A percentile compares a stretch with the other conserved stretches of the same genome.
phyloP scores from a whole-genome alignment of 441 rosid genomes.

The Dalechampia spathulata region DNA sequence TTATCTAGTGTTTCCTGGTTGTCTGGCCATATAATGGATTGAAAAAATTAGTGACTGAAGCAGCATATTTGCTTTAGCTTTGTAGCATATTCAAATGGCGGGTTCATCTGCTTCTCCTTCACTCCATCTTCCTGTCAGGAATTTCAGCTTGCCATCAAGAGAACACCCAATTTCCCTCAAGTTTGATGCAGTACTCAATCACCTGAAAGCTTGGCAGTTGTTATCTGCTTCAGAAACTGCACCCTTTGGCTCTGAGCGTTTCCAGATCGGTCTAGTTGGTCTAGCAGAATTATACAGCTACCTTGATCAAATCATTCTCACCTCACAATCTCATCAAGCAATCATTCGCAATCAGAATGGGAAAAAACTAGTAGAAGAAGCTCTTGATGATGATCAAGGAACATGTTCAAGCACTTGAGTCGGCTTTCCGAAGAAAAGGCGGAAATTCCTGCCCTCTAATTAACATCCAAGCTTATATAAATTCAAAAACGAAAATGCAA shows the following conservation, averaged over 20 bases:
- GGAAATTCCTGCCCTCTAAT: not conserved
- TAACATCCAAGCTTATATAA: not conserved
- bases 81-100: not conserved
- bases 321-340: not conserved
- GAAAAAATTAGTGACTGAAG: not conserved
- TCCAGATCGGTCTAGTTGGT: slow-evolving; percentile 6
- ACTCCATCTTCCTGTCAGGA: slow-evolving; percentile 4
- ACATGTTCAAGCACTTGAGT: slow-evolving; percentile 1
- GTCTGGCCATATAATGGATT: not conserved
- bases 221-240: slow-evolving; percentile 4
- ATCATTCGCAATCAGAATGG: not conserved
- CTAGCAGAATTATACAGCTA: slow-evolving; percentile 5
- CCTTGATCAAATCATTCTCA: not conserved
- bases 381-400: slow-evolving; percentile 5
- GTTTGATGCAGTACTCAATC: slow-evolving; percentile 5
- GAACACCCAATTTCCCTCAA: not conserved
- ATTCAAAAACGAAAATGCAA: slow-evolving; percentile 1
- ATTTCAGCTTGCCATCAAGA: slow-evolving; percentile 7
- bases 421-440: slow-evolving; percentile 6
- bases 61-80: not conserved
- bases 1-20: too few species aligned
- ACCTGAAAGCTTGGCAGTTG: slow-evolving; percentile 8
- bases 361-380: slow-evolving; percentile 1
- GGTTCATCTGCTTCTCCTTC: not conserved
- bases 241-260: not conserved